These are phyloP conservation scores for Austroboletus novae-zelandiae DNA, from an alignment of 1,284 basidiomycete species.

Conservation along the genomic window DNA sequence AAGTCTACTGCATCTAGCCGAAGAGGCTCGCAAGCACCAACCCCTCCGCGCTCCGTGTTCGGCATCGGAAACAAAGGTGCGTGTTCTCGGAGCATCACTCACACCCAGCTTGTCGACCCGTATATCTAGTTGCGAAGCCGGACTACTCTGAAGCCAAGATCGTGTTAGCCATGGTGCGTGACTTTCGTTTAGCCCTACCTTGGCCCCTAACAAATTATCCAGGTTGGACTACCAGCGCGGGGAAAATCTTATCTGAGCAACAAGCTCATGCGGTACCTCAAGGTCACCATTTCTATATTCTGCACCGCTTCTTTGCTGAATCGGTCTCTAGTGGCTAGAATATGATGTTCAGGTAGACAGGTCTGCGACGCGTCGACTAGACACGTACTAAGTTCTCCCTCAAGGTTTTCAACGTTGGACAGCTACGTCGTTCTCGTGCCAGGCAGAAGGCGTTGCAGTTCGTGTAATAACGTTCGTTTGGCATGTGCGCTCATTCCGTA, in stretches of 20 bases:
- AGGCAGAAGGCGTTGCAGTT: constrained; percentile 73
- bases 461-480: constrained; percentile 20
- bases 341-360: constrained; percentile 85
- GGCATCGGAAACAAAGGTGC: constrained; percentile 81
- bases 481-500: constrained; percentile 4
- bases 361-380: not conserved
- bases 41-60: constrained; percentile 74
- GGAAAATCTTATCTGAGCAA: constrained; percentile 87
- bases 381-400: constrained; percentile 6
- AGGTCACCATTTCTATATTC: constrained; percentile 41
- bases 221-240: constrained; percentile 80
- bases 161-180: constrained; percentile 90
- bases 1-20: constrained; percentile 66
- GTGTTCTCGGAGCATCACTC: constrained; percentile 11
- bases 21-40: constrained; percentile 64
- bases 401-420: constrained; percentile 97
- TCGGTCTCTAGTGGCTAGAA: constrained; percentile 82
- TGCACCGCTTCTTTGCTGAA: constrained; percentile 9
- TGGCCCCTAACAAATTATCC: constrained; percentile 1
- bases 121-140: constrained; percentile 78
- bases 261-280: constrained; percentile 79
- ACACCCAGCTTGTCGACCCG: not conserved
- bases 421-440: constrained; percentile 87
- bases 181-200: not conserved
- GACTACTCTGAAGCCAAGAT: constrained; percentile 99